Conservation (phyloP, 176 grass and related monocot species). For the Tillandsia fasciculata region DNA sequence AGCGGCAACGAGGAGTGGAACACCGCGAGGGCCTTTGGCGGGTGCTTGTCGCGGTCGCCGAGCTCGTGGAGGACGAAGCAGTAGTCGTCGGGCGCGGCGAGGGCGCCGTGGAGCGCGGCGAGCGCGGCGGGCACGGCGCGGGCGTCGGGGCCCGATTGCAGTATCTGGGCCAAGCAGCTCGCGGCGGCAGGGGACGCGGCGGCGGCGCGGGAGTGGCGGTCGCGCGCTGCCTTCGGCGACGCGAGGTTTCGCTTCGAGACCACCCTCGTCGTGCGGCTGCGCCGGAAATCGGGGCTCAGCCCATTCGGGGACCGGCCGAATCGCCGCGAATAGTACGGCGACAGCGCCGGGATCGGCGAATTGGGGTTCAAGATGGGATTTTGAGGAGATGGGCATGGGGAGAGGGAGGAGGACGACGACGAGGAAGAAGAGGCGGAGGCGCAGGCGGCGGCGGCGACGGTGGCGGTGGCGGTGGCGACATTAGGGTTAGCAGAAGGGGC, state of each 20-base stretch:
- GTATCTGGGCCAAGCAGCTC: slow-evolving; percentile 51
- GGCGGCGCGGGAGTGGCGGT: slow-evolving; percentile 1
- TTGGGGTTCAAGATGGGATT: slow-evolving; percentile 34
- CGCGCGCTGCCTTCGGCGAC: neutral
- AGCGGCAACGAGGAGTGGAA: slow-evolving; percentile 50
- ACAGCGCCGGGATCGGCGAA: slow-evolving; percentile 20
- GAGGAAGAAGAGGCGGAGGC: slow-evolving; percentile 11
- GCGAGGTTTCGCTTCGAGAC: slow-evolving; percentile 76
- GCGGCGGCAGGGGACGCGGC: slow-evolving; percentile 18
- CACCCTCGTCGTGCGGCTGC: slow-evolving; percentile 54
- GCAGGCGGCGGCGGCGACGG: neutral
- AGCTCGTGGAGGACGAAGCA: slow-evolving; percentile 58
- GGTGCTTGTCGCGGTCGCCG: slow-evolving; percentile 40
- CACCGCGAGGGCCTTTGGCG: slow-evolving; percentile 35
- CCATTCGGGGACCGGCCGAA: slow-evolving; percentile 17
- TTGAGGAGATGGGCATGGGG: slow-evolving; percentile 18
- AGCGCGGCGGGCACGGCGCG: slow-evolving; percentile 22
- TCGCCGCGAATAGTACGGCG: slow-evolving; percentile 2
- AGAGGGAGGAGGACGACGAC: neutral
- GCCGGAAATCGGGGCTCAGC: slow-evolving; percentile 63
- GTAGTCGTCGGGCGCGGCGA: slow-evolving; percentile 63
- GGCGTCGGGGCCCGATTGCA: slow-evolving; percentile 36
- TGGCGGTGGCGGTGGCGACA: neutral
- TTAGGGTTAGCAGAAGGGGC: neutral
- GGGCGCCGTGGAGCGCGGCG: slow-evolving; percentile 30